phyloP scores from a whole-genome alignment of 345 rosid species.

The Kernera saxatilis region DNA sequence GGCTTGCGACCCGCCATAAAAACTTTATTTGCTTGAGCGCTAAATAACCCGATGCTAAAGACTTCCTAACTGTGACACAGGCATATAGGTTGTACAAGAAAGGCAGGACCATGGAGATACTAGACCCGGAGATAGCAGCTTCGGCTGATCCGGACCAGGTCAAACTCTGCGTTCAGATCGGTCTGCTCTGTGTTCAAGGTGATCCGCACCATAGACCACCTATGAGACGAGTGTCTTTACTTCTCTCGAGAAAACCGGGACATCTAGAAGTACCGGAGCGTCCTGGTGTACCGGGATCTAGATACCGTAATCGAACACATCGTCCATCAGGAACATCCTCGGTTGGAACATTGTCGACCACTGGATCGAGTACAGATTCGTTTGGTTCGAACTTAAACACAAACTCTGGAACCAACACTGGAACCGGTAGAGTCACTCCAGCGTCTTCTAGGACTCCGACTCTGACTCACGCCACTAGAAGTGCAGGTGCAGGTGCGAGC shows the following conservation, averaged over 20 bases:
- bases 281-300: constrained; percentile 65
- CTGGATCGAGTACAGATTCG: constrained; percentile 33
- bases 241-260: constrained; percentile 64
- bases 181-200: constrained; percentile 76
- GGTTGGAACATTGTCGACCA: constrained; percentile 29
- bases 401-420: constrained; percentile 18
- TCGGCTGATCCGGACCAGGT: constrained; percentile 54
- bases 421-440: constrained; percentile 23
- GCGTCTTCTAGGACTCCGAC: constrained; percentile 26
- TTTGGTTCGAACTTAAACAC: constrained; percentile 44
- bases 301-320: constrained; percentile 52
- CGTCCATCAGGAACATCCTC: constrained; percentile 45
- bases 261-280: constrained; percentile 53
- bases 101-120: constrained; percentile 56
- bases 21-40: background rate
- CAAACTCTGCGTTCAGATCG: constrained; percentile 66
- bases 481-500: constrained; percentile 23
- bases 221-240: constrained; percentile 58
- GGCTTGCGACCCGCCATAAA: background rate
- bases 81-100: constrained; percentile 69
- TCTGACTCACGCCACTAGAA: constrained; percentile 18
- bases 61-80: constrained; percentile 32
- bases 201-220: constrained; percentile 66
- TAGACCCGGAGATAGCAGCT: constrained; percentile 52
- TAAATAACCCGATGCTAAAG: background rate